Evolutionary conservation across 352 stramenopile species (phyloP).

Genomic region (Thalassiosira hispida): DNA sequence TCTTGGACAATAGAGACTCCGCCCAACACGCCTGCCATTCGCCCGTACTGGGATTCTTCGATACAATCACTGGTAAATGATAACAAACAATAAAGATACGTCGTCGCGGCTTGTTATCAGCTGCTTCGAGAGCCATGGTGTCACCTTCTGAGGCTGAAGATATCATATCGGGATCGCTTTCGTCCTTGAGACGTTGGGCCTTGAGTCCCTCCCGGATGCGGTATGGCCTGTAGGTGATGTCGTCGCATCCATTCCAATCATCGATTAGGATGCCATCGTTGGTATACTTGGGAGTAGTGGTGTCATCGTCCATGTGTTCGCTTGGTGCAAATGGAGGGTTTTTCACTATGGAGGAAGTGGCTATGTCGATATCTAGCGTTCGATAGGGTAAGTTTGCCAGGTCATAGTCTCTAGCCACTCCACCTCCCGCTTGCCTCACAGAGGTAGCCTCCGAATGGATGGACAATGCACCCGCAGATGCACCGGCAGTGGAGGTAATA

Average conservation of each 20-base stretch:
- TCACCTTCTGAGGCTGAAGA: slow-evolving; percentile 11
- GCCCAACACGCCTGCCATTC: slow-evolving; percentile 50
- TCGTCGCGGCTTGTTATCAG: slow-evolving; percentile 6
- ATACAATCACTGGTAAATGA: slow-evolving; percentile 53
- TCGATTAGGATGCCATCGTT: slow-evolving; percentile 48
- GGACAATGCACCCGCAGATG: background rate
- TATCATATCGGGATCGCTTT: slow-evolving; percentile 14
- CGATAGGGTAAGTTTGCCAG: slow-evolving; percentile 73
- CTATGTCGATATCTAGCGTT: slow-evolving; percentile 71
- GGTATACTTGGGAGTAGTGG: slow-evolving; percentile 15
- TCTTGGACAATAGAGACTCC: slow-evolving; percentile 56
- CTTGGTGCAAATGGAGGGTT: slow-evolving; percentile 9
- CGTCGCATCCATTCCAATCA: slow-evolving; percentile 48
- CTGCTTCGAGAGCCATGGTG: background rate
- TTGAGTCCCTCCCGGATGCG: slow-evolving; percentile 20
- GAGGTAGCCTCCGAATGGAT: slow-evolving; percentile 7
- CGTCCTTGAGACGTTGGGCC: background rate
- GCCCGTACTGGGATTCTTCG: slow-evolving; percentile 36
- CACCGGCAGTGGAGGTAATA: background rate
- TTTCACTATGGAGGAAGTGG: slow-evolving; percentile 41
- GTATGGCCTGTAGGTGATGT: slow-evolving; percentile 33
- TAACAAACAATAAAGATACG: slow-evolving; percentile 59
- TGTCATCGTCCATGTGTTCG: slow-evolving; percentile 32
- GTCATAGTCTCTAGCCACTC: slow-evolving; percentile 22
- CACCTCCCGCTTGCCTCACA: background rate